Evolutionary conservation across 768 basidiomycete species (phyloP), one percentile per base, ranked within the genome.

Genomic region (Suillus plorans): DNA sequence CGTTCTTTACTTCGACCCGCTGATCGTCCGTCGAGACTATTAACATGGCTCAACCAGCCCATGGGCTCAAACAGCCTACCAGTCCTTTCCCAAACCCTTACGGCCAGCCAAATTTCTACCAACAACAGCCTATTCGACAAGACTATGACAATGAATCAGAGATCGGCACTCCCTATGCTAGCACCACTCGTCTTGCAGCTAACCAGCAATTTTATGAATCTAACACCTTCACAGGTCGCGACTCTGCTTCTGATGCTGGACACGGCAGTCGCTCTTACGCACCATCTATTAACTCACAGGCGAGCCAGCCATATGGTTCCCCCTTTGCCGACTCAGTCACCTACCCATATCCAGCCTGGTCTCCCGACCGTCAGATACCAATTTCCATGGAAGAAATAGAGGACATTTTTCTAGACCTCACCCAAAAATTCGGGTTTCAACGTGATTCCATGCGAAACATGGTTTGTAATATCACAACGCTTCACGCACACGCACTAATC

Each of bases 401-500:
- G 77, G 97, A 99, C 76, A 97, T 99, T 68, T 94, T 99, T 75
- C 89, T 98, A 71, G 97, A 99, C 79, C 86, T 99, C 66, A 90
- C 95, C 50, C 95, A 98, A 81, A 99, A 99, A 80, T 99, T 99
- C 75, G 97, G 97, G 63, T 99, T 99, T 78, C 97, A 96, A 79
- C 85, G 90, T 52, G 95, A 96, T 76, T 94, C 92, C 13, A 95
- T 95, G 93, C 87, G 95, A 57, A 99, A 95, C 82, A 96, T 92
- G 91, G 91, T 89, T 68, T 53, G 83, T 80, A 31, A 60, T 18
- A 41, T 58, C 66, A 59, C 12, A 1, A 25, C 13, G 4, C 8
- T 28, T 13, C 18, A 45, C 14, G 14, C 20, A 50, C 36, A 10
- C 2, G 13, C 20, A 34, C 65, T 66, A 5, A 66, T 20, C 28